Evolutionary conservation across 2,329 filamentous ascomycete species (phyloP).

Genomic region (Neonectria coccinea): DNA sequence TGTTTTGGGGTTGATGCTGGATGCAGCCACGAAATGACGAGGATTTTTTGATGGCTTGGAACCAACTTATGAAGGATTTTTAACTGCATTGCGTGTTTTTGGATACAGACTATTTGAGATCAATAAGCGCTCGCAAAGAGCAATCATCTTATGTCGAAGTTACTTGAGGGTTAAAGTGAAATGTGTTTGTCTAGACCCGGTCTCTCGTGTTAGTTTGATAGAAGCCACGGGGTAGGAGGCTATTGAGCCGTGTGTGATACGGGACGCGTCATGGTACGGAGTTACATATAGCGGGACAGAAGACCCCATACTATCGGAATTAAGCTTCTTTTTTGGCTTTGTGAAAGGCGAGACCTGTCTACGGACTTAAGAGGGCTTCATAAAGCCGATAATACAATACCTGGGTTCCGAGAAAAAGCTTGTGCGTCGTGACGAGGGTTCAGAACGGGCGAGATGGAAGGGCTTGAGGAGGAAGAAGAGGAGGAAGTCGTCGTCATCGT

Average conservation of each 20-base stretch:
- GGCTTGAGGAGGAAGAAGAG: not conserved
- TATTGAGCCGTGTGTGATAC: conserved; percentile 2
- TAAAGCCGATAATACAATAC: conserved; percentile 6
- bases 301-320: not conserved
- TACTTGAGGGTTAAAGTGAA: not conserved
- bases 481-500: conserved; percentile 12
- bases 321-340: conserved; percentile 27
- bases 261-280: conserved; percentile 20
- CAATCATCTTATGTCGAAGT: conserved; percentile 1
- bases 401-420: not conserved
- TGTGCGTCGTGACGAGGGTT: not conserved
- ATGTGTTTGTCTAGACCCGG: not conserved
- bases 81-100: conserved; percentile 42
- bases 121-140: conserved; percentile 32
- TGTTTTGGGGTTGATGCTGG: conserved; percentile 44
- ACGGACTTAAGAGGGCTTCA: conserved; percentile 8
- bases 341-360: not conserved
- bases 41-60: conserved; percentile 35
- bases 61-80: conserved; percentile 32
- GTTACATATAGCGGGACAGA: not conserved
- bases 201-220: not conserved
- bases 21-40: conserved; percentile 39
- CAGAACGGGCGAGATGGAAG: not conserved
- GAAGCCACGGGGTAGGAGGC: not conserved
- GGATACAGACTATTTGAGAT: conserved; percentile 28